Conservation (phyloP, 352 stramenopile genomes). For the Pythium pyrilobum region DNA sequence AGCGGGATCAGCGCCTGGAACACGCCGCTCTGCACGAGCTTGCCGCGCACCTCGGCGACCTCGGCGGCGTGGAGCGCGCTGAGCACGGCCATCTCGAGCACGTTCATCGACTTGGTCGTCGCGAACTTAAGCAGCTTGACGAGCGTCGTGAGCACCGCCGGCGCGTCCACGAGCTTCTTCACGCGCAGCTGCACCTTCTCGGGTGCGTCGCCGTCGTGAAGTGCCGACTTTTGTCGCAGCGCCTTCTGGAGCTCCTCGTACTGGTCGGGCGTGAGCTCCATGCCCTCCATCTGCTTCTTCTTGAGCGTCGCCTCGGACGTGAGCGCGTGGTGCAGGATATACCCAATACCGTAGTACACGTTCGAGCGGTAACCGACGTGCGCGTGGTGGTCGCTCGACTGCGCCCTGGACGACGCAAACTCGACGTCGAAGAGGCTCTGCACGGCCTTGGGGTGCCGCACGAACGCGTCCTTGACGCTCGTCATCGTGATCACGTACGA, state of each 20-base stretch:
- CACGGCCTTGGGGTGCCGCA: conserved; percentile 46
- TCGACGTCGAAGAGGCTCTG: conserved; percentile 68
- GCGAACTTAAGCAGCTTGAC: conserved; percentile 76
- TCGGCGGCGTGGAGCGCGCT: conserved; percentile 70
- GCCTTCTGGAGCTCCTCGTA: conserved; percentile 97
- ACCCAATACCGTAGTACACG: conserved; percentile 91
- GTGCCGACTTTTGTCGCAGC: conserved; percentile 90
- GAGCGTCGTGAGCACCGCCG: conserved; percentile 65
- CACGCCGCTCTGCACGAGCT: conserved; percentile 72
- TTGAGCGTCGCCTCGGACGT: conserved; percentile 93
- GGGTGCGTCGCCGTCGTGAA: conserved; percentile 87
- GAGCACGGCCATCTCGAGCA: conserved; percentile 67
- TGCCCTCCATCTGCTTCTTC: conserved; percentile 94
- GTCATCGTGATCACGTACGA: conserved; percentile 86
- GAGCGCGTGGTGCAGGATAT: conserved; percentile 92
- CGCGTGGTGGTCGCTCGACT: conserved; percentile 22
- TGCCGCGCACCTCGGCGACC: conserved; percentile 55
- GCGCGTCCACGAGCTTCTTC: conserved; percentile 36
- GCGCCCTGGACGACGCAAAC: conserved; percentile 31
- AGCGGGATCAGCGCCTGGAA: conserved; percentile 72
- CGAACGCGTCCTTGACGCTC: conserved; percentile 71
- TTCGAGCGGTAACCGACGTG: conserved; percentile 71
- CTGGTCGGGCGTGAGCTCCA: conserved; percentile 96
- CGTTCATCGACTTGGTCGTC: conserved; percentile 68
- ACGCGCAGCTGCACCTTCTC: conserved; percentile 70